Base-by-base conservation (phyloP, 352 stramenopile species). In the Bremia lactucae region DNA sequence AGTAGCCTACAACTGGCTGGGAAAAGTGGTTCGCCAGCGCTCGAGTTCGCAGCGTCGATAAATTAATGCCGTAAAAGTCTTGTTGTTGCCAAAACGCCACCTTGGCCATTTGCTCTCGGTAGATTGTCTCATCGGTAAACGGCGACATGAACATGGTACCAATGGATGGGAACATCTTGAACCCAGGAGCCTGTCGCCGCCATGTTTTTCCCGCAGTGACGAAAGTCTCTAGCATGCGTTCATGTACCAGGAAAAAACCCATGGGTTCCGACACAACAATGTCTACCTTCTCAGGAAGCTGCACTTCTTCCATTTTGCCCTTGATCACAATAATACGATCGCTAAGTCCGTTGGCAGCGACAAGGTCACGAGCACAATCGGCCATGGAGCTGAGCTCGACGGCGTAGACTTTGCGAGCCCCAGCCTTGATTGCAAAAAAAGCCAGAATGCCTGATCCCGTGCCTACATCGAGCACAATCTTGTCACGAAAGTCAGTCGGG, bases 241-340 rank as follows among this genome's bases (percentile, higher is more conserved):
- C 97, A 54, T 98, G 84, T 28, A 99, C 79, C 18, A 99, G 85
- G 58, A 98, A 98, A 68, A 99, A 99, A 16, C 97, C 97, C 96
- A 99, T 99, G 72, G 95, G 97, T 71, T 99, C 96, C 2, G 89
- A 98, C 14, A 99, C 88, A 21, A 99, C 97, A 41, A 99, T 93
- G 62, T 99, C 97, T 4, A 99, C 96, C 40, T 77, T 80, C 43
- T 98, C 89, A 0, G 95, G 92, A 19, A 99, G 69, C 51, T 95
- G 55, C 19, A 99, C 80, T 6, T 97, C 89, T 66, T 99, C 96
- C 48, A 98, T 96, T 46, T 96, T 96, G 33, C 94, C 87, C 57
- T 98, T 87, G 57, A 99, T 94, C 11, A 99, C 95, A 7, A 92
- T 91, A 24, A 99, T 96, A 43, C 97, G 90, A 55, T 98, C 76